These are phyloP conservation scores for Saccharomycopsis fodiens DNA, from an alignment of 805 yeast genomes.

Conservation along the genomic window DNA sequence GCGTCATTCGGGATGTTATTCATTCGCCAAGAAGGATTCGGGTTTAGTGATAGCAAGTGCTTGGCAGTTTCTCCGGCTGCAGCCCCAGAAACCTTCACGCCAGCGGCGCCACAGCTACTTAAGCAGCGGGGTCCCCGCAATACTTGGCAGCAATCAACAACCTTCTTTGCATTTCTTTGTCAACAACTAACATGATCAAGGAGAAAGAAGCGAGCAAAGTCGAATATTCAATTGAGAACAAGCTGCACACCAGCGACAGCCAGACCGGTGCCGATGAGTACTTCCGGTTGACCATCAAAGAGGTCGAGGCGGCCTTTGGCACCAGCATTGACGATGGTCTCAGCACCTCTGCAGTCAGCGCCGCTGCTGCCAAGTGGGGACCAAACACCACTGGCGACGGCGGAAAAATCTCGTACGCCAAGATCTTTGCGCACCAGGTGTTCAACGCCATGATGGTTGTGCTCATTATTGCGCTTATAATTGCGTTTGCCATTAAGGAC, in stretches of 20 bases:
- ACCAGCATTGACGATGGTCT: slow-evolving; percentile 46
- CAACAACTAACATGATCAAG: background rate
- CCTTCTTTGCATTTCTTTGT: too few relatives aligned
- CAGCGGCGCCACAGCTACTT: too few relatives aligned
- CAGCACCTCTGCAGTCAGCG: slow-evolving; percentile 24
- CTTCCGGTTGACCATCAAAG: slow-evolving; percentile 22
- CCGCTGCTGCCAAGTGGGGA: slow-evolving; percentile 37
- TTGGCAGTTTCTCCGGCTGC: background rate
- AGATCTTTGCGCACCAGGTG: slow-evolving; percentile 56
- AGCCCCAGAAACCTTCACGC: too few relatives aligned
- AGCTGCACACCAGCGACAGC: background rate
- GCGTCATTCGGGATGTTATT: background rate
- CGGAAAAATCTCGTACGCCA: slow-evolving; percentile 42
- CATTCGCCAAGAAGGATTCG: background rate
- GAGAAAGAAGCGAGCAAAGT: background rate
- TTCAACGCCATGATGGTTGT: slow-evolving; percentile 78
- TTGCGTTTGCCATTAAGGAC: slow-evolving; percentile 65
- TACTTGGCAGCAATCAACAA: too few relatives aligned
- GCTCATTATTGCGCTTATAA: slow-evolving; percentile 57
- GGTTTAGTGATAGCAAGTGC: background rate
- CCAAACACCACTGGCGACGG: slow-evolving; percentile 56
- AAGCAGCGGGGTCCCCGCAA: too few relatives aligned
- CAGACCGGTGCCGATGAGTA: background rate
- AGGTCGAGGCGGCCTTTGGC: slow-evolving; percentile 32
- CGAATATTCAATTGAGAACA: background rate